A percentile compares a stretch with the other conserved stretches of the same genome.
Conservation (phyloP, 768 basidiomycete genomes). For the Sarcodon sp. region DNA sequence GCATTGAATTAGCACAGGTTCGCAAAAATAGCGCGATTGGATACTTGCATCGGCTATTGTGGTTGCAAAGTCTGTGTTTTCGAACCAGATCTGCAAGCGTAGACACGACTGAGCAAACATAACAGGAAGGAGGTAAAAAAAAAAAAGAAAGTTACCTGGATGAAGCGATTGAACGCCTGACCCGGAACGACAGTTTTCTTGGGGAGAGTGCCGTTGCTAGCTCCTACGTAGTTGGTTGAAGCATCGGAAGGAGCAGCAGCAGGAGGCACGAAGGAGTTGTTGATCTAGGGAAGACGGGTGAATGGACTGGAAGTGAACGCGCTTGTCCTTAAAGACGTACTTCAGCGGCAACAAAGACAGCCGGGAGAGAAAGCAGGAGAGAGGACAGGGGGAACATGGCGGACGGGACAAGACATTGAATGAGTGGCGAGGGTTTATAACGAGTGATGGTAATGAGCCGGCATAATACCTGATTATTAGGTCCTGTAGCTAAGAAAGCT, state of each 20-base stretch:
- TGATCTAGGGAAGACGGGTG: no score
- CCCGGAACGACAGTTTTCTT: constrained; percentile 26
- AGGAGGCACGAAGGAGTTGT: constrained; percentile 14
- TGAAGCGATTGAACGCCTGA: constrained; percentile 32
- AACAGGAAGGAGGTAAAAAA: not conserved
- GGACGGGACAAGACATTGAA: no score
- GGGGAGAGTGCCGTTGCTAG: constrained; percentile 28
- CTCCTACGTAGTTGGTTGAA: constrained; percentile 27
- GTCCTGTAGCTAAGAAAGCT: no score
- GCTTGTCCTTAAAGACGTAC: no score
- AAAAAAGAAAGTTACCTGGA: constrained; percentile 11
- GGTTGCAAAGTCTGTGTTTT: constrained; percentile 40
- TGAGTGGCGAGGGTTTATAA: no score
- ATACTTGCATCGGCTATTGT: constrained; percentile 9
- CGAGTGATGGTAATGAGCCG: no score
- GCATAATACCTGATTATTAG: no score
- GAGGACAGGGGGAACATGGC: no score
- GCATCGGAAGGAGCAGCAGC: constrained; percentile 12
- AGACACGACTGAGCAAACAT: not conserved
- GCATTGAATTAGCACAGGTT: not conserved
- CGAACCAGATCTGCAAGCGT: constrained; percentile 37
- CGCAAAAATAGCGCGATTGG: not conserved
- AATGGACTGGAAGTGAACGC: no score
- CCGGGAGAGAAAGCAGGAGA: no score
- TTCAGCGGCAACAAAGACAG: no score